Conservation (phyloP, 345 rosid genomes). For the Acer yangbiense region DNA sequence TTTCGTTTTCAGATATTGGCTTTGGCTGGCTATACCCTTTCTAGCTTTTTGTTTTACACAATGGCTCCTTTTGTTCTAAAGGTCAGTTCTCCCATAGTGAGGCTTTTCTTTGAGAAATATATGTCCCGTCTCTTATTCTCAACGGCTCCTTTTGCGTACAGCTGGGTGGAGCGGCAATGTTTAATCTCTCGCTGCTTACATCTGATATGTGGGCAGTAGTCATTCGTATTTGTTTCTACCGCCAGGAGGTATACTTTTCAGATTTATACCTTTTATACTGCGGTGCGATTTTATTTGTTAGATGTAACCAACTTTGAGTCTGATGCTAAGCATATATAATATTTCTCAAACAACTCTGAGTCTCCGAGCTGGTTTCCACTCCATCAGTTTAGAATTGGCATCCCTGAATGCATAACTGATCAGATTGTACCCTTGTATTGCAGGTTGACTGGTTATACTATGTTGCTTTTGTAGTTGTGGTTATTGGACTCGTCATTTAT, state of each 20-base stretch:
- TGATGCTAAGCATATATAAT: not conserved
- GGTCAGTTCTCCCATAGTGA: slow-evolving; percentile 29
- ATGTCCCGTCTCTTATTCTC: not conserved
- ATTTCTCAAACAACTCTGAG: not conserved
- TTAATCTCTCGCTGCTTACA: slow-evolving; percentile 62
- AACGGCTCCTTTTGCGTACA: slow-evolving; percentile 11
- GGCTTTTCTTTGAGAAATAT: not conserved
- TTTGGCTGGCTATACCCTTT: slow-evolving; percentile 33
- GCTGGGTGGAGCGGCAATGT: slow-evolving; percentile 62
- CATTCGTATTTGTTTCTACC: slow-evolving; percentile 49
- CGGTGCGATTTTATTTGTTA: not conserved
- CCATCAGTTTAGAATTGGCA: not conserved
- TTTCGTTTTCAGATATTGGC: slow-evolving; percentile 45
- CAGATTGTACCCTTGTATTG: not conserved
- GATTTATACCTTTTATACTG: not conserved
- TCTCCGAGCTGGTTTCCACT: not conserved
- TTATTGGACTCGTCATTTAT: slow-evolving; percentile 47
- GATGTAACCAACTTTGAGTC: not conserved
- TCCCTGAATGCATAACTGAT: not conserved
- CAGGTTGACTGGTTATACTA: slow-evolving; percentile 71
- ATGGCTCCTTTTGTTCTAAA: slow-evolving; percentile 47
- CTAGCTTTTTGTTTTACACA: slow-evolving; percentile 46
- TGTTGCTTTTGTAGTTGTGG: slow-evolving; percentile 43
- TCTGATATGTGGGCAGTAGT: slow-evolving; percentile 68
- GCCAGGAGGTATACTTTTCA: slow-evolving; percentile 38